Evolutionary conservation across 768 basidiomycete species (phyloP).

Genomic region (Tylopilus plumbeoviolaceoides): DNA sequence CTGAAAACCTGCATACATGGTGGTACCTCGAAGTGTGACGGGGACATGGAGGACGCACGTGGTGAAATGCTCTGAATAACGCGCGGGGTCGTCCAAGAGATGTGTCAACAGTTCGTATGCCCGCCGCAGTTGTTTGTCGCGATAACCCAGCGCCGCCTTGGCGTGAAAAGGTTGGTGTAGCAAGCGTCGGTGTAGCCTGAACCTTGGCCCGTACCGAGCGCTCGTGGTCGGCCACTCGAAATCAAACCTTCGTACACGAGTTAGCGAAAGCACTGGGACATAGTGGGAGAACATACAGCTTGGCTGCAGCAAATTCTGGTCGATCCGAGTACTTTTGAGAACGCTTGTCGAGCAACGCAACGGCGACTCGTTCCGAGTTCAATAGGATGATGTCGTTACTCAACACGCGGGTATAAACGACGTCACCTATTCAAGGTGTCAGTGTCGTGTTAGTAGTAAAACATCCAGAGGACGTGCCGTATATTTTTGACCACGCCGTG

Average conservation of each 20-base stretch:
- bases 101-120: too few species aligned
- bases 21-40: conserved; percentile 4
- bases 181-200: conserved; percentile 21
- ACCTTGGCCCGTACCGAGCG: conserved; percentile 21
- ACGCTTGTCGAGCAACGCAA: conserved; percentile 49
- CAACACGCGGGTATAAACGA: conserved; percentile 26
- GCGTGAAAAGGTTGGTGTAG: conserved; percentile 17
- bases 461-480: too few species aligned
- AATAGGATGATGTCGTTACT: conserved; percentile 47
- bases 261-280: neutral
- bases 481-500: too few species aligned
- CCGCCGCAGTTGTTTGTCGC: conserved; percentile 12
- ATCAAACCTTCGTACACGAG: neutral
- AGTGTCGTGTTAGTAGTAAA: too few species aligned
- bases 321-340: conserved; percentile 46
- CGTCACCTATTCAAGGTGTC: too few species aligned
- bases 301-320: neutral
- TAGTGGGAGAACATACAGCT: conserved; percentile 1
- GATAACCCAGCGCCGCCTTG: conserved; percentile 9
- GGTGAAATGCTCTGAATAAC: too few species aligned
- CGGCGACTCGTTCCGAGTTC: conserved; percentile 39
- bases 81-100: too few species aligned
- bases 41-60: conserved; percentile 11
- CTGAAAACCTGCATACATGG: too few species aligned
- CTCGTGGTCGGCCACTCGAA: conserved; percentile 16